Conservation (phyloP, 2,329 filamentous ascomycete species). For the Fusarium tjaetaba region DNA sequence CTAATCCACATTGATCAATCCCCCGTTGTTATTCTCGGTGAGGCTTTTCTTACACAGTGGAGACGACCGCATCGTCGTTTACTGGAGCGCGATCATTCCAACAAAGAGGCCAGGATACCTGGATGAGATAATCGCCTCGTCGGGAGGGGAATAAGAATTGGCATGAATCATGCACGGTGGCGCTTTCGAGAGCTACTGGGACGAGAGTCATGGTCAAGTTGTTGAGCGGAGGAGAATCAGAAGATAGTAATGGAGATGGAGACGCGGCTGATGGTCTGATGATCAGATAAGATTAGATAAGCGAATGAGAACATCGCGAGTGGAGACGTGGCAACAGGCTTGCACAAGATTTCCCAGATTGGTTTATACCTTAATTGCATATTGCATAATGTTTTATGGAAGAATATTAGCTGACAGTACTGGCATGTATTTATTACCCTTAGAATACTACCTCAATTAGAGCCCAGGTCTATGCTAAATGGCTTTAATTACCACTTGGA, state of each 20-base stretch:
- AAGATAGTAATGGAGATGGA: neutral
- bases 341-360: neutral
- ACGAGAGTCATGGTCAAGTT: constrained; percentile 17
- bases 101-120: constrained; percentile 44
- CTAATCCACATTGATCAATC: constrained; percentile 19
- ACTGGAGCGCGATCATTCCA: constrained; percentile 39
- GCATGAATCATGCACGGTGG: constrained; percentile 31
- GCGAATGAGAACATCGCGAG: neutral
- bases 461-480: neutral
- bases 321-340: neutral
- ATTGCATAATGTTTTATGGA: neutral
- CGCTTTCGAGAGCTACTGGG: neutral
- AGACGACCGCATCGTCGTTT: constrained; percentile 21
- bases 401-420: neutral
- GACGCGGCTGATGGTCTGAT: neutral
- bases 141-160: constrained; percentile 25
- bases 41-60: constrained; percentile 42
- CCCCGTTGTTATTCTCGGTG: too few species aligned
- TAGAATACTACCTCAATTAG: neutral
- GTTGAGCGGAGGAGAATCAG: neutral
- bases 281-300: constrained; percentile 18
- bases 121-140: constrained; percentile 43
- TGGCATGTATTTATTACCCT: neutral
- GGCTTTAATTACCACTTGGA: neutral
- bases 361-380: neutral